Evolutionary conservation across 495 filamentous ascomycete species (phyloP).

Genomic region (Polyplosphaeria fusca): DNA sequence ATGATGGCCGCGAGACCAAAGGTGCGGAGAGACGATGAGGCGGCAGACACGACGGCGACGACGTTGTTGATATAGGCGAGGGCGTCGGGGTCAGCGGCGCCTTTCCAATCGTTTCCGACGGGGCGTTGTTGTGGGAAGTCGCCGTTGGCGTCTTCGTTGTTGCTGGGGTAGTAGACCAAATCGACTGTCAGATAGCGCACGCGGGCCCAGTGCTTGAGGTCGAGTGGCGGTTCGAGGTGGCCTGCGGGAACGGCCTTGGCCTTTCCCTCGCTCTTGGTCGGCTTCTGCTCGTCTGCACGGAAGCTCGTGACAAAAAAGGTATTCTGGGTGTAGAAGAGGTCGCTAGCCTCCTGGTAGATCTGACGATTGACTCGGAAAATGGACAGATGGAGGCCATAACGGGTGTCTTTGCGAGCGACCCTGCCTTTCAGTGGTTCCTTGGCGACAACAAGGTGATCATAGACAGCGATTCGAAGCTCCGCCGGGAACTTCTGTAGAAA

Average conservation of each 20-base stretch:
- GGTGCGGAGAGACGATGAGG: not conserved
- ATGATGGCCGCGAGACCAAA: not conserved
- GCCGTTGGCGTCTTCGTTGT: not conserved
- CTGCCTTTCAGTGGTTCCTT: not conserved
- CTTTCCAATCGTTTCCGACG: not conserved
- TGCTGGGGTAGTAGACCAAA: slow-evolving; percentile 6
- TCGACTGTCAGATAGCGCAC: slow-evolving; percentile 16
- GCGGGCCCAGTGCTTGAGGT: not conserved
- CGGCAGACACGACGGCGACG: not conserved
- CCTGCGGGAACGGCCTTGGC: not conserved
- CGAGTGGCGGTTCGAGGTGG: slow-evolving; percentile 11
- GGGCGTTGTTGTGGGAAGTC: not conserved
- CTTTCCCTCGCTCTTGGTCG: not conserved
- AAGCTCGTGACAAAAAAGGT: slow-evolving; percentile 15
- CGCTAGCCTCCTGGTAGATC: slow-evolving; percentile 19
- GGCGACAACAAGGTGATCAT: slow-evolving; percentile 12
- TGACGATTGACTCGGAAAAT: slow-evolving; percentile 16
- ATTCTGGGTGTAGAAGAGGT: slow-evolving; percentile 15
- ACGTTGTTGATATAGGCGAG: not conserved
- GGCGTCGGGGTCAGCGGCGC: not conserved
- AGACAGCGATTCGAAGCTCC: slow-evolving; percentile 12
- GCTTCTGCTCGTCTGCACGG: not conserved
- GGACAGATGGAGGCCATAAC: not conserved
- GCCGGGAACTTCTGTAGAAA: slow-evolving; percentile 12
- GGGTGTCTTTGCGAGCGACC: not conserved